Conservation (phyloP, 2,329 filamentous ascomycete genomes). For the Xylaria sp. region DNA sequence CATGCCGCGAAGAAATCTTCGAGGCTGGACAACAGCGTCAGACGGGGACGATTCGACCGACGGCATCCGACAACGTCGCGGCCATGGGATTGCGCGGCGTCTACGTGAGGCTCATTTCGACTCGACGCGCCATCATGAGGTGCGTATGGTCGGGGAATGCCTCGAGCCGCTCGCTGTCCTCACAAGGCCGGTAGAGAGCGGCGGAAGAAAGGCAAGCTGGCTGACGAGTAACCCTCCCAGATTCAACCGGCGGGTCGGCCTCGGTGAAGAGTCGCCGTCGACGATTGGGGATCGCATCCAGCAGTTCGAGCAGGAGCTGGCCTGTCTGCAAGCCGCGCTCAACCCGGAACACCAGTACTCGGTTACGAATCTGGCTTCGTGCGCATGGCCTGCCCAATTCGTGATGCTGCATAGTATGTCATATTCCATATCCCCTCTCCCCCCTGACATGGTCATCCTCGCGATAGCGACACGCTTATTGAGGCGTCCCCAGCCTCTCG, state of each 20-base stretch:
- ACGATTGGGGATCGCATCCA: constrained; percentile 44
- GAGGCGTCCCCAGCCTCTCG: not conserved
- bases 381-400: constrained; percentile 45
- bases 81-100: constrained; percentile 44
- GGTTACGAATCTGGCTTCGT: constrained; percentile 39
- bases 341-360: constrained; percentile 44
- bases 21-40: constrained; percentile 42
- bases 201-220: constrained; percentile 26
- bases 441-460: not conserved
- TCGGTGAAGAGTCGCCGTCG: constrained; percentile 45
- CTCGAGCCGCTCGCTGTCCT: not conserved
- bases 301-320: constrained; percentile 46
- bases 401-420: constrained; percentile 49
- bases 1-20: constrained; percentile 52
- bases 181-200: not conserved
- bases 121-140: constrained; percentile 48
- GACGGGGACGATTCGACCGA: constrained; percentile 43
- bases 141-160: constrained; percentile 21
- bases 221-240: constrained; percentile 29
- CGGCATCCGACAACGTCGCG: constrained; percentile 32
- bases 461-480: not conserved
- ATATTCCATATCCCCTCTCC: not conserved
- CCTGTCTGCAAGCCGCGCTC: constrained; percentile 39
- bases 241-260: constrained; percentile 47
- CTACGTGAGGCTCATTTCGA: constrained; percentile 45